Evolutionary conservation across 2,329 filamentous ascomycete species (phyloP), one percentile per base, ranked within the genome.

Genomic region (Penicillium sp.): DNA sequence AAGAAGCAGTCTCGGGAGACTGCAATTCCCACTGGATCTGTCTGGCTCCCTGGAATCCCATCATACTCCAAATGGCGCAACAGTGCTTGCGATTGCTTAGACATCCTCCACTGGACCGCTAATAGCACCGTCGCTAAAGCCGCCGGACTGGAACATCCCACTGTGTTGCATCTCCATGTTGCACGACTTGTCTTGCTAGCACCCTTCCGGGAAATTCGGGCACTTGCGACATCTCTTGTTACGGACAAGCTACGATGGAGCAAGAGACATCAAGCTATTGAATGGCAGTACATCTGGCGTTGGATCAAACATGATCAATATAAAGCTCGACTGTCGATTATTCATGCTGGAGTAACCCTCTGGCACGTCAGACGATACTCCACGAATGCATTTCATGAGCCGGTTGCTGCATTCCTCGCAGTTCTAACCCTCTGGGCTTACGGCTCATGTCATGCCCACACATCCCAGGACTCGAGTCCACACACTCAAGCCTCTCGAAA

Each of bases 81-180:
- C 63, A 78, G 76, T 56, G 76, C 77, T 12, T 80, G 78, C 35
- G 78, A 80, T 60, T 79, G 77, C 53, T 67, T 88, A 2, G 85
- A 88, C 60, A 80, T 86, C 1, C 75, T 88, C 2, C 84, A 88
- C 66, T 87, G 85, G 85, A 79, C 81, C 19, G 85, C 85, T 2
- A 86, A 86, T 64, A 82, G 79, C 45, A 80, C 79, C 0, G 81
- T 85, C 33, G 82, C 82, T 4, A 79, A 80, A 53, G 73, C 79
- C 1, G 76, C 79, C 1, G 85, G 85, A 0, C 75, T 82, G 6
- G 85, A 87, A 61, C 84, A 86, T 60, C 79, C 83, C 2, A 85
- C 83, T 1, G 78, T 88, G 0, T 70, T 86, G 7, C 84, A 87
- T 65, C 78, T 88, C 3, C 86, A 88, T 65, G 71, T 84, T 1